Conservation (phyloP, 345 rosid genomes). For the Physaria fendleri region DNA sequence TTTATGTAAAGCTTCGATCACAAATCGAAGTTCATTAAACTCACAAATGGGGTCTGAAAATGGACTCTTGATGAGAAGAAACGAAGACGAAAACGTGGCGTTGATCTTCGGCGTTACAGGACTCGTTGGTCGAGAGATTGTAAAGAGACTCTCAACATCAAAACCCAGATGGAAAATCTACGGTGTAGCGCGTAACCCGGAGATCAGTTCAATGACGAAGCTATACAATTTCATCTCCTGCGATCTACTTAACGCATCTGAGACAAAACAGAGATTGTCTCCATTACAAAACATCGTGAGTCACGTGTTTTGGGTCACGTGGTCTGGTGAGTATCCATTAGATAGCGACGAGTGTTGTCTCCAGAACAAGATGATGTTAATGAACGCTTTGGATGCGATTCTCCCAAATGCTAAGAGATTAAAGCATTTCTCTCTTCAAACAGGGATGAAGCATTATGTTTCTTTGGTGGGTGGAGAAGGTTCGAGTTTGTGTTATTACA, state of each 20-base stretch:
- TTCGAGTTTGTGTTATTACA: slow-evolving; percentile 22
- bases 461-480: slow-evolving; percentile 33
- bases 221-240: slow-evolving; percentile 65
- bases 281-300: slow-evolving; percentile 43
- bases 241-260: slow-evolving; percentile 53
- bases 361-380: slow-evolving; percentile 63
- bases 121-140: slow-evolving; percentile 76
- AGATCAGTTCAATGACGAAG: slow-evolving; percentile 30
- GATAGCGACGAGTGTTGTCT: slow-evolving; percentile 57
- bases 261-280: slow-evolving; percentile 44
- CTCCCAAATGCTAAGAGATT: slow-evolving; percentile 45
- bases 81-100: slow-evolving; percentile 43
- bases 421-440: slow-evolving; percentile 75
- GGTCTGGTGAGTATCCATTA: slow-evolving; percentile 57
- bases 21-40: slow-evolving; percentile 8
- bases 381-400: slow-evolving; percentile 54
- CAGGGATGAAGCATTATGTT: slow-evolving; percentile 80
- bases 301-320: slow-evolving; percentile 81
- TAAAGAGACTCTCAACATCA: slow-evolving; percentile 38
- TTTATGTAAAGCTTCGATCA: background rate
- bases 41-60: slow-evolving; percentile 37
- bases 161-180: slow-evolving; percentile 67
- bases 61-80: slow-evolving; percentile 6
- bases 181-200: slow-evolving; percentile 67
- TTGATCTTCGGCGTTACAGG: slow-evolving; percentile 81